These are phyloP conservation scores for Daldinia sp. DNA, from an alignment of 2,329 filamentous ascomycete species.

Conservation along the genomic window DNA sequence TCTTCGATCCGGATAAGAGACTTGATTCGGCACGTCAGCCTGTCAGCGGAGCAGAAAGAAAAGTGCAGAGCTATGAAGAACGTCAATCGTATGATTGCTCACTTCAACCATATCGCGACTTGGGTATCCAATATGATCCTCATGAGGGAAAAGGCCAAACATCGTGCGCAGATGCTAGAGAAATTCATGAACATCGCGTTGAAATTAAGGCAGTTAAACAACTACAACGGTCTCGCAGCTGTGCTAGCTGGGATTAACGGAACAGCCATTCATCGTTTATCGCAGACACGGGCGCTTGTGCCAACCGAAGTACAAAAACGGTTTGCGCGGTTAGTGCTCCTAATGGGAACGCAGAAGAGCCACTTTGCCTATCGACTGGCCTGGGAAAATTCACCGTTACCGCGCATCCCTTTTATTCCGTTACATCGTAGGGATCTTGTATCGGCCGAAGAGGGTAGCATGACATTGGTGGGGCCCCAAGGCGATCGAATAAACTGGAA, in stretches of 20 bases:
- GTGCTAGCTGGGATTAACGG: constrained; percentile 92
- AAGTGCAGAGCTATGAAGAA: constrained; percentile 81
- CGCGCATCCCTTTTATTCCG: constrained; percentile 92
- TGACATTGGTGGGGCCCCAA: constrained; percentile 80
- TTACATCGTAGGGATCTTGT: constrained; percentile 89
- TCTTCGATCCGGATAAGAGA: constrained; percentile 93
- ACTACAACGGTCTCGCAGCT: constrained; percentile 96
- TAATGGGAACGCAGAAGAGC: constrained; percentile 93
- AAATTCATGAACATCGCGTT: constrained; percentile 93
- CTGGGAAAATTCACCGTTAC: constrained; percentile 92
- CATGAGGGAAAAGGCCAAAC: constrained; percentile 93
- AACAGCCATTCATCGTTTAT: constrained; percentile 82
- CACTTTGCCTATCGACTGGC: constrained; percentile 96
- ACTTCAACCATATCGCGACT: constrained; percentile 86
- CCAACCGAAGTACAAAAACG: constrained; percentile 77
- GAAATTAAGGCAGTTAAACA: constrained; percentile 89
- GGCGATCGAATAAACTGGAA: constrained; percentile 91
- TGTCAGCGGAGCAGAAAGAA: constrained; percentile 75
- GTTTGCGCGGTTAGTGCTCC: constrained; percentile 85
- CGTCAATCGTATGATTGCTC: constrained; percentile 91
- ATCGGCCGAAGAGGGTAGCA: constrained; percentile 90
- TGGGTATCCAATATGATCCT: constrained; percentile 87
- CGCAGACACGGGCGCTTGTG: constrained; percentile 80
- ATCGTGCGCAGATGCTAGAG: constrained; percentile 87
- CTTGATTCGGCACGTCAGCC: constrained; percentile 87